Percentiles rank a stretch among this genome's conserved stretches.
phyloP scores from a whole-genome alignment of 352 stramenopile species.

The Pythium guiyangense region DNA sequence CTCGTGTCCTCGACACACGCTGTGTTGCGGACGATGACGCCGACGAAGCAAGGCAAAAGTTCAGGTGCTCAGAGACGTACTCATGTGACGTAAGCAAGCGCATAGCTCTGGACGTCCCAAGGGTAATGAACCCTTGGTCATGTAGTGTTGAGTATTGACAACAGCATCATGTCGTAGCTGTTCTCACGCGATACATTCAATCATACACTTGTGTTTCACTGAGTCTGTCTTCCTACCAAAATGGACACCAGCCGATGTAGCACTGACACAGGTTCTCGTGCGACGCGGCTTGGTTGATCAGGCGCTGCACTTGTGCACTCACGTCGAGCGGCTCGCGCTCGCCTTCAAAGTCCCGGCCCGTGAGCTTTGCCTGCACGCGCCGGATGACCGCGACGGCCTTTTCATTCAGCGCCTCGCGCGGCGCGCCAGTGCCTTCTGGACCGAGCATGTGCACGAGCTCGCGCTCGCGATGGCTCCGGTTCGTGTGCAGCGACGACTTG shows the following conservation, averaged over 20 bases:
- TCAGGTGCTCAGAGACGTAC: too few relatives aligned
- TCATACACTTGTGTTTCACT: neutral
- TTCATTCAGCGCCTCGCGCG: slow-evolving; percentile 92
- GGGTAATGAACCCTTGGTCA: too few relatives aligned
- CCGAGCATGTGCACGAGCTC: slow-evolving; percentile 77
- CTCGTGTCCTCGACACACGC: slow-evolving; percentile 61
- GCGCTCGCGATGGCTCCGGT: slow-evolving; percentile 77
- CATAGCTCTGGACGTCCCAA: too few relatives aligned
- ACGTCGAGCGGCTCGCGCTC: slow-evolving; percentile 69
- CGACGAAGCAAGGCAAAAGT: too few relatives aligned
- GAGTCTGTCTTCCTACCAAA: slow-evolving; percentile 50
- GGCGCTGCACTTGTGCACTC: slow-evolving; percentile 89
- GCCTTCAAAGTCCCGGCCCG: slow-evolving; percentile 95
- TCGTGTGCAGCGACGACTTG: slow-evolving; percentile 53
- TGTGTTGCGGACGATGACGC: slow-evolving; percentile 40
- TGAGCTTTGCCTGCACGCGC: slow-evolving; percentile 99
- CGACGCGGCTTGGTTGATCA: slow-evolving; percentile 98
- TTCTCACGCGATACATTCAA: neutral
- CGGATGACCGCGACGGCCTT: slow-evolving; percentile 96
- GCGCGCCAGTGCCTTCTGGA: slow-evolving; percentile 70
- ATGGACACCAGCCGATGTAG: slow-evolving; percentile 98
- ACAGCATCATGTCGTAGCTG: too few relatives aligned
- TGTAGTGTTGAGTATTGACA: too few relatives aligned
- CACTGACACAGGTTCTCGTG: slow-evolving; percentile 99
- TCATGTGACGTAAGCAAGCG: too few relatives aligned